Evolutionary conservation across 2,329 filamentous ascomycete species (phyloP), one percentile per base, ranked within the genome.

Genomic region (Fonsecaea multimorphosa): DNA sequence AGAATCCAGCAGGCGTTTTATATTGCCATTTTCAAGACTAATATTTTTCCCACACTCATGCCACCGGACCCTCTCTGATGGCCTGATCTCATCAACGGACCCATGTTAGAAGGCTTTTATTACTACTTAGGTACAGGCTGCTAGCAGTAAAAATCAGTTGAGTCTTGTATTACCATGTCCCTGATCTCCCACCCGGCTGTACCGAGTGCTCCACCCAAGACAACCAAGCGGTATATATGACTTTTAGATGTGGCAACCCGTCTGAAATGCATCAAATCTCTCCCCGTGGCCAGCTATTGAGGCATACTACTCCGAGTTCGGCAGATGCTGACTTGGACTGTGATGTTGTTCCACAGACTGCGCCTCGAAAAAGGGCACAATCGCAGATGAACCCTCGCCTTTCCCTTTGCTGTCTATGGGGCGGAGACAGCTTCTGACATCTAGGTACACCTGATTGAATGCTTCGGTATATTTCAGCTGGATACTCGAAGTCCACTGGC

Each of bases 21-120:
- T 49, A 49, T 49, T 19, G 19, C 44, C 44, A 49, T 49, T 49
- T 49, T 19, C 44, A 49, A 22, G 44, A 49, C 44, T 49, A 49
- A 49, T 49, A 49, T 49, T 49, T 11, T 49, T 24, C 4, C 19
- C 4, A 12, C 9, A 5, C 19, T 49, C 44, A 49, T 22, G 44
- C 44, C 44, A 49, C 44, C 5, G 22, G 12, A 5, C 19, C 19
- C n/a, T 16, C 4, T 12, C 22, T 24, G 7, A 49, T 49, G 44
- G 44, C 44, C 4, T 49, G 44, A 49, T 16, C 16, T 19, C 44
- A 24, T 24, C 7, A 14, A 49, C 19, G 19, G 38, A 2, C 19
- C 3, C 9, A 49, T 24, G 7, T 49, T 24, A 24, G 16, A 7
- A 24, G 44, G 19, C 44, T 24, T 49, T 49, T 11, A 12, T 49